These are phyloP conservation scores for Eleusine coracana DNA, from an alignment of 176 grass and related monocot genomes.

Conservation along the genomic window DNA sequence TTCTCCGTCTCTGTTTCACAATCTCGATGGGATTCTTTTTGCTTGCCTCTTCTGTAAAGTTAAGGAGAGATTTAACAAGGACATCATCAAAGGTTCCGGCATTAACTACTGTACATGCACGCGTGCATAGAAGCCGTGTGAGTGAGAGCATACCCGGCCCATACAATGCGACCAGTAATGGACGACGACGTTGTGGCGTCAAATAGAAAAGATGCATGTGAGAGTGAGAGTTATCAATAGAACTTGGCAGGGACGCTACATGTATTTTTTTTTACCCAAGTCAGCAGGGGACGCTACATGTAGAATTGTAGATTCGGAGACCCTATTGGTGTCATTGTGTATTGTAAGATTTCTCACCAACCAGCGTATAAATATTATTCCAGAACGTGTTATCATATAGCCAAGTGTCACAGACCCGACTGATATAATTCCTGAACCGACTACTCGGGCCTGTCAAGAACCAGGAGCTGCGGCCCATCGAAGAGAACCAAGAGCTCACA, in stretches of 20 bases:
- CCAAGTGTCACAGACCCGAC: too few species aligned
- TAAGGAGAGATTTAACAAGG: conserved; percentile 7
- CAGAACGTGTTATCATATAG: not conserved
- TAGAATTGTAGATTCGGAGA: not conserved
- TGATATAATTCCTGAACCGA: too few species aligned
- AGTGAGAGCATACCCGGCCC: not conserved
- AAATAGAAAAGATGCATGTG: not conserved
- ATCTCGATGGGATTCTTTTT: conserved; percentile 21
- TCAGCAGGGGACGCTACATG: too few species aligned
- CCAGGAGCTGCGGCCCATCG: too few species aligned
- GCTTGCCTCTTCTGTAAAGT: not conserved
- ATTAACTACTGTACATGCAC: conserved; percentile 13
- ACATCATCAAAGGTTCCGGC: conserved; percentile 36
- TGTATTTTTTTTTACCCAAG: too few species aligned
- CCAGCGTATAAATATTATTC: not conserved
- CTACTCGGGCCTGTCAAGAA: too few species aligned
- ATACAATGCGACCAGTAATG: not conserved
- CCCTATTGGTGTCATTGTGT: not conserved
- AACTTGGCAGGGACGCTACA: not conserved
- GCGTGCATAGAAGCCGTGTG: not conserved
- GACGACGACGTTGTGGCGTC: not conserved
- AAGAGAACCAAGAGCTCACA: too few species aligned
- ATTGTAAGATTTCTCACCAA: not conserved
- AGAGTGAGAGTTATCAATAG: not conserved
- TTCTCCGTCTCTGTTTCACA: not conserved